Conservation (phyloP, 257 asterid species). For the Nicotiana otophora region DNA sequence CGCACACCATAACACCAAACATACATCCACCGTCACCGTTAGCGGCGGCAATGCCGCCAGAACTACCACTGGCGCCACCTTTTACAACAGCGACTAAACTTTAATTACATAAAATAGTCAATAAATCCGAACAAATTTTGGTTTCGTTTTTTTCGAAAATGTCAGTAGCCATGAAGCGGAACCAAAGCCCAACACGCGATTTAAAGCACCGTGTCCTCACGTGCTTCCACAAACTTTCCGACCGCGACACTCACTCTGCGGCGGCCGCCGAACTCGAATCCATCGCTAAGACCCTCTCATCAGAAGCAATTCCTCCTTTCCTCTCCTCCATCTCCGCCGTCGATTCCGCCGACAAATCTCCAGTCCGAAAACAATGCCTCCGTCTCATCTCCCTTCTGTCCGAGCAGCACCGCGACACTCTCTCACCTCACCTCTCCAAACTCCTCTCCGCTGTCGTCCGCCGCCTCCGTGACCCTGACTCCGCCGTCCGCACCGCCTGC, state of each 20-base stretch:
- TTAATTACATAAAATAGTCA: slow-evolving; percentile 15
- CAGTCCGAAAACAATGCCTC: slow-evolving; percentile 76
- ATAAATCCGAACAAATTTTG: slow-evolving; percentile 27
- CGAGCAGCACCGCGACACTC: slow-evolving; percentile 52
- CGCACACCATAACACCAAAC: too few species aligned
- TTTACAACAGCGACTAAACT: neutral
- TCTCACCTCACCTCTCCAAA: slow-evolving; percentile 60
- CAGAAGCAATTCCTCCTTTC: slow-evolving; percentile 50
- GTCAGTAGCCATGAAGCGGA: slow-evolving; percentile 33
- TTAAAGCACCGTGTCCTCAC: slow-evolving; percentile 75
- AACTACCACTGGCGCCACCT: slow-evolving; percentile 37
- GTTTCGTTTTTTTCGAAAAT: slow-evolving; percentile 18
- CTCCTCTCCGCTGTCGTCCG: slow-evolving; percentile 64
- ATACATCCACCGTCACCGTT: too few species aligned
- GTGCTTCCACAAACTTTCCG: slow-evolving; percentile 88
- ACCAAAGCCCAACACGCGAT: slow-evolving; percentile 57
- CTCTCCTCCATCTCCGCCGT: slow-evolving; percentile 69
- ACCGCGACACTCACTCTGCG: slow-evolving; percentile 72
- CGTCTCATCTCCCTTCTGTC: slow-evolving; percentile 56
- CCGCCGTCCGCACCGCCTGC: slow-evolving; percentile 67
- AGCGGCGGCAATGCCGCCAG: too few species aligned
- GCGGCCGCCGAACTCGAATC: slow-evolving; percentile 81
- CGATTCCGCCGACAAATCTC: slow-evolving; percentile 72
- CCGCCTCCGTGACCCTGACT: slow-evolving; percentile 72
- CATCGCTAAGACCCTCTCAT: slow-evolving; percentile 54